Percentiles rank a stretch among this genome's conserved stretches.
Evolutionary conservation across 805 yeast species (phyloP).

Genomic region (Saturnispora halmiae): DNA sequence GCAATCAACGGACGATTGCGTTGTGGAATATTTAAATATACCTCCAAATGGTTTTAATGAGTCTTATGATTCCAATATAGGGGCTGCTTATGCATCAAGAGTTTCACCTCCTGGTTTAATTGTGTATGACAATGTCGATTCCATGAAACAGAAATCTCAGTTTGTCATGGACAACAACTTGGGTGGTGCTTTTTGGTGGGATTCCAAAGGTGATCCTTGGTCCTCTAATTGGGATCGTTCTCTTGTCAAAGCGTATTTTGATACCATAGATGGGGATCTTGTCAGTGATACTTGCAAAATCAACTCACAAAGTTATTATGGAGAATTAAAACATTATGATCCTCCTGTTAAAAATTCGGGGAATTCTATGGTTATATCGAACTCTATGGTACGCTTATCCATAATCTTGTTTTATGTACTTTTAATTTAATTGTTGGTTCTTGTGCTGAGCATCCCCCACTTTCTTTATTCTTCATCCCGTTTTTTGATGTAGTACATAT

Average conservation of each 20-base stretch:
- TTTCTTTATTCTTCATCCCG: not conserved
- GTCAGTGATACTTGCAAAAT: not conserved
- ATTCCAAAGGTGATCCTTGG: conserved; percentile 63
- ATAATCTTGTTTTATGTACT: not conserved
- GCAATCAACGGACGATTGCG: conserved; percentile 17
- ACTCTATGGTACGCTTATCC: not conserved
- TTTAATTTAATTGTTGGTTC: not conserved
- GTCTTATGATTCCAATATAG: conserved; percentile 40
- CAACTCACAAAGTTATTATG: not conserved
- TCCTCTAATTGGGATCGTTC: conserved; percentile 29
- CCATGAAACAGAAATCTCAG: conserved; percentile 48
- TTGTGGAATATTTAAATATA: conserved; percentile 17
- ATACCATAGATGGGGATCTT: conserved; percentile 26
- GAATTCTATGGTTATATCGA: not conserved
- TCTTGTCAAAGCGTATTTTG: conserved; percentile 38
- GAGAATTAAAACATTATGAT: not conserved
- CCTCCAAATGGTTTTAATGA: conserved; percentile 31
- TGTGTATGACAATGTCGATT: conserved; percentile 56
- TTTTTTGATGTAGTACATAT: too few species aligned
- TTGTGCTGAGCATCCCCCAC: not conserved
- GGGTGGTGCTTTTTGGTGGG: conserved; percentile 96
- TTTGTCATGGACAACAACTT: conserved; percentile 41
- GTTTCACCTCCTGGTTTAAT: conserved; percentile 33
- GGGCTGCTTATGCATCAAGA: conserved; percentile 48
- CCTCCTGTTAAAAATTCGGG: not conserved